phyloP scores from a whole-genome alignment of 257 asterid species.

The Solanum chmielewskii region DNA sequence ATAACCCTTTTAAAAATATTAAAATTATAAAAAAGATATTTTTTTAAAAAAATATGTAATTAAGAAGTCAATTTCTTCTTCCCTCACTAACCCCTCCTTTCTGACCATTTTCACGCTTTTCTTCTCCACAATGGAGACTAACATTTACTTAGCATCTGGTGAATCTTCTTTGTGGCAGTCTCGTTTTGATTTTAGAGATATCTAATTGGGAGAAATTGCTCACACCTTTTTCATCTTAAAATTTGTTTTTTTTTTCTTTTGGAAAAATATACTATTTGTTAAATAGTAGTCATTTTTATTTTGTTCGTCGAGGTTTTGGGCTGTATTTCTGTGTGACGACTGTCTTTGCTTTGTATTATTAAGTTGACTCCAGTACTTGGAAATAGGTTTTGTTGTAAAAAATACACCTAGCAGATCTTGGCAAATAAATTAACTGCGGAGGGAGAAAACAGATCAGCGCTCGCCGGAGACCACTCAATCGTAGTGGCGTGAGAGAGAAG shows the following conservation, averaged over 20 bases:
- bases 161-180: slow-evolving; percentile 5
- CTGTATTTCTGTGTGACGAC: neutral
- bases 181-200: neutral
- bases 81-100: too few relatives aligned
- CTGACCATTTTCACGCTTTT: too few relatives aligned
- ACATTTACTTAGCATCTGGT: slow-evolving; percentile 16
- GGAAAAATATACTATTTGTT: neutral
- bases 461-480: too few relatives aligned
- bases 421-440: too few relatives aligned
- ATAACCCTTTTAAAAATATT: too few relatives aligned
- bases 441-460: too few relatives aligned
- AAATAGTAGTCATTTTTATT: neutral
- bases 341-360: neutral
- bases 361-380: neutral
- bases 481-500: too few relatives aligned
- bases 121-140: too few relatives aligned
- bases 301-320: neutral
- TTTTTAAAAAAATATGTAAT: too few relatives aligned
- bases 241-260: neutral
- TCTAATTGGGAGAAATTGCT: neutral
- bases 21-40: too few relatives aligned
- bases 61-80: too few relatives aligned
- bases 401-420: too few relatives aligned
- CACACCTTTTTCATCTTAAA: neutral
- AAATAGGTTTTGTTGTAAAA: neutral